A percentile compares a stretch with the other conserved stretches of the same genome.
These are phyloP conservation scores for Platanthera guangdongensis DNA, from an alignment of 106 monocot species.

Conservation along the genomic window DNA sequence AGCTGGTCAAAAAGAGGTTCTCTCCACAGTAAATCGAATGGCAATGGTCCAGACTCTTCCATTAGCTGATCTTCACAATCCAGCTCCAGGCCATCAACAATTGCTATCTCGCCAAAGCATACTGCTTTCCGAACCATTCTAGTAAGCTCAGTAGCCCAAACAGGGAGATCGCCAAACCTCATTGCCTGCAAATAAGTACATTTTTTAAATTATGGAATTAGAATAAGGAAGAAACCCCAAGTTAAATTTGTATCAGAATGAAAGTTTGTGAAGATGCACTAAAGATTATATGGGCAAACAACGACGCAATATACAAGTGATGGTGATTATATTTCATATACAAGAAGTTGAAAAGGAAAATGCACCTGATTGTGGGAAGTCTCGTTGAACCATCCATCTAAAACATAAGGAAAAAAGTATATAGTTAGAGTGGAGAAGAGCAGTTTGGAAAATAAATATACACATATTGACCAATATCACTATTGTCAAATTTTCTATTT, in stretches of 20 bases:
- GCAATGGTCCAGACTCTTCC: conserved; percentile 35
- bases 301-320: background rate
- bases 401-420: conserved; percentile 14
- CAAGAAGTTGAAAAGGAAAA: background rate
- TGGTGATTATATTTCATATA: background rate
- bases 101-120: conserved; percentile 22
- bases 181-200: conserved; percentile 48
- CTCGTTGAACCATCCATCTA: conserved; percentile 76
- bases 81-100: background rate
- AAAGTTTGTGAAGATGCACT: background rate
- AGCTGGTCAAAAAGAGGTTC: conserved; percentile 94
- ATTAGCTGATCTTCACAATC: conserved; percentile 10
- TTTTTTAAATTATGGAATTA: too few relatives aligned
- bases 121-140: conserved; percentile 38
- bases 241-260: background rate
- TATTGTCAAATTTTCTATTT: background rate
- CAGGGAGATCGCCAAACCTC: conserved; percentile 94
- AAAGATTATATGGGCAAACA: background rate
- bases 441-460: background rate
- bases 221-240: too few relatives aligned
- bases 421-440: background rate
- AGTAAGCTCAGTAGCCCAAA: conserved; percentile 66
- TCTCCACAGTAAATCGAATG: conserved; percentile 70
- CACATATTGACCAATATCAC: background rate
- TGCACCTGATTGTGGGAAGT: conserved; percentile 63